Evolutionary conservation across 192 early-diverging fungal species (phyloP).

Genomic region (Dissophora ornata): DNA sequence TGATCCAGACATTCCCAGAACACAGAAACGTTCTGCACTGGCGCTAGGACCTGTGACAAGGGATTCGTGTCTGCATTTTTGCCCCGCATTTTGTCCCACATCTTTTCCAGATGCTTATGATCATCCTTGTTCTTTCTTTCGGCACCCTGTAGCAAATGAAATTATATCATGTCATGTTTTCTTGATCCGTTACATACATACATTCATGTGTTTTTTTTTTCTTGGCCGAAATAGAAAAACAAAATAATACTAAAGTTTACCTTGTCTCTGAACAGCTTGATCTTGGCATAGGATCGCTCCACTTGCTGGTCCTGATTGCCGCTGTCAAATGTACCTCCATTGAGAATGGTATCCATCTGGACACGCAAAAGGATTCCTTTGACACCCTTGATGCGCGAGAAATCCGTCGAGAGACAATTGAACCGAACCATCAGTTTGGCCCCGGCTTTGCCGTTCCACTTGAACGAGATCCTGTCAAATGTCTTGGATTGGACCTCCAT

Average conservation of each 20-base stretch:
- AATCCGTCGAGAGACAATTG: slow-evolving; percentile 83
- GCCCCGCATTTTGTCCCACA: slow-evolving; percentile 71
- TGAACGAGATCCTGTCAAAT: slow-evolving; percentile 78
- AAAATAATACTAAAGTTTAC: slow-evolving; percentile 31
- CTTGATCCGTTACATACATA: too few relatives aligned
- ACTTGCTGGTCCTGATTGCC: slow-evolving; percentile 30
- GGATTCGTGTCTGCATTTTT: slow-evolving; percentile 43
- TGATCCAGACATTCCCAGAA: slow-evolving; percentile 57
- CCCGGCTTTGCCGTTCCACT: slow-evolving; percentile 74
- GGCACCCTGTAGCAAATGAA: slow-evolving; percentile 63
- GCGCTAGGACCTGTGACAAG: slow-evolving; percentile 52
- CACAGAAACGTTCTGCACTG: slow-evolving; percentile 45
- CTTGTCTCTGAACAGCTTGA: slow-evolving; percentile 82
- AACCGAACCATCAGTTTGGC: slow-evolving; percentile 76
- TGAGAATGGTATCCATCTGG: slow-evolving; percentile 53
- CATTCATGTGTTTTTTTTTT: too few relatives aligned
- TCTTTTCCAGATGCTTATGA: slow-evolving; percentile 74
- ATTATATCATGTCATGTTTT: too few relatives aligned
- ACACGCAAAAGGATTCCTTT: slow-evolving; percentile 79
- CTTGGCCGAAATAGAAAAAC: background rate
- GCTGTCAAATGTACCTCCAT: slow-evolving; percentile 9
- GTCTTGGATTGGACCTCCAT: slow-evolving; percentile 63
- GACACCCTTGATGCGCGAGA: slow-evolving; percentile 84
- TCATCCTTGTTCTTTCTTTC: slow-evolving; percentile 86
- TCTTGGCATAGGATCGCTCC: slow-evolving; percentile 69